Percentiles rank a stretch among this genome's conserved stretches.
phyloP scores from a whole-genome alignment of 108 stramenopile genomes.

The Pseudonitzschia multistriata region DNA sequence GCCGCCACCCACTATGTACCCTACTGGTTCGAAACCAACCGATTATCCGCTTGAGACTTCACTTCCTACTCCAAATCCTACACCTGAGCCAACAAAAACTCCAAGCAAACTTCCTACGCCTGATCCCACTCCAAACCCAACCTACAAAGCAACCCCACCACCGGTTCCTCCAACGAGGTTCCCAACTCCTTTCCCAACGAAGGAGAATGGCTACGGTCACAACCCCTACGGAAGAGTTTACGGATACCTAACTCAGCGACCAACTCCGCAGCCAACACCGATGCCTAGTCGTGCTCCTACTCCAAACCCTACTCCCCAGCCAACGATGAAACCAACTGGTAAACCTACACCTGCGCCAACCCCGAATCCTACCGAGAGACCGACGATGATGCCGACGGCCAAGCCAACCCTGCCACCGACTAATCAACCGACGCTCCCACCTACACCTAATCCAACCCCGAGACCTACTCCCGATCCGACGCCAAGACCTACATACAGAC shows the following conservation, averaged over 20 bases:
- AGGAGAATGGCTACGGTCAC: background rate
- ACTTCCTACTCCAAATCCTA: background rate
- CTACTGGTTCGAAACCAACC: background rate
- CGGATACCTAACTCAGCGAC: background rate
- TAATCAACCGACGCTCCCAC: background rate
- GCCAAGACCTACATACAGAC: slow-evolving; percentile 6
- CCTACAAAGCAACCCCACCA: background rate
- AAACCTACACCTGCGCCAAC: slow-evolving; percentile 8
- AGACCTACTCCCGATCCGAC: slow-evolving; percentile 13
- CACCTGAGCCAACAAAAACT: background rate
- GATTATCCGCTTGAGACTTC: background rate
- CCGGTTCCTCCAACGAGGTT: slow-evolving; percentile 6
- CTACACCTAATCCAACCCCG: background rate
- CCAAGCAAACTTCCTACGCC: too few species aligned
- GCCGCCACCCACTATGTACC: background rate
- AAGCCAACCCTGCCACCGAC: slow-evolving; percentile 9
- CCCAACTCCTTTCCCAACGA: slow-evolving; percentile 4
- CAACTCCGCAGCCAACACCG: background rate
- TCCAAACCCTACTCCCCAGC: slow-evolving; percentile 7
- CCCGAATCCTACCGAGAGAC: background rate
- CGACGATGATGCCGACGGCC: background rate
- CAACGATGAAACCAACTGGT: background rate
- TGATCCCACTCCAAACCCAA: background rate
- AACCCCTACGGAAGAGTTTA: background rate
- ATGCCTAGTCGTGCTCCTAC: slow-evolving; percentile 1